These are phyloP conservation scores for Mucor saturninus DNA, from an alignment of 371 early-diverging fungal genomes.

Conservation along the genomic window DNA sequence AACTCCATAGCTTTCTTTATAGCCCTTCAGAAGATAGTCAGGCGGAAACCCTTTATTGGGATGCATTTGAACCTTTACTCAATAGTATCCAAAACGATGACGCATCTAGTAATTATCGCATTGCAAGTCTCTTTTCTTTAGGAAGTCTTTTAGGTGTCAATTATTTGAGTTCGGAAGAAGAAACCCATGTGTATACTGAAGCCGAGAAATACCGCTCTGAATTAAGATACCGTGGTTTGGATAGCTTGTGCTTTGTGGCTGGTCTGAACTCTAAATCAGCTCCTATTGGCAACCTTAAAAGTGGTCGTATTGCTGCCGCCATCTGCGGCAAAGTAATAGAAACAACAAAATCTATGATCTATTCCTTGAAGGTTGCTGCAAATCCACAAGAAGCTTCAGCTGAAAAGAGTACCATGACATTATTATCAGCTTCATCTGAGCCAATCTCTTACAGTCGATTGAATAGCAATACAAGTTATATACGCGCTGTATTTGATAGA, in stretches of 20 bases:
- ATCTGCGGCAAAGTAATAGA: conserved; percentile 41
- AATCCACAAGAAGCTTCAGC: not conserved
- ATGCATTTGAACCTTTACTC: conserved; percentile 22
- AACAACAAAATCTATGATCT: not conserved
- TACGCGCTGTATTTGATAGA: conserved; percentile 56
- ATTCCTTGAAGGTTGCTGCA: not conserved
- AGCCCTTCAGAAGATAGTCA: conserved; percentile 1
- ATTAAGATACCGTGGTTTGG: conserved; percentile 23
- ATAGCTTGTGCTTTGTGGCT: conserved; percentile 26
- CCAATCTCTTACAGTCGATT: conserved; percentile 57
- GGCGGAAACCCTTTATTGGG: conserved; percentile 8
- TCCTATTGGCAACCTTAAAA: conserved; percentile 40
- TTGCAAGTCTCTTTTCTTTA: conserved; percentile 33
- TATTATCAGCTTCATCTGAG: conserved; percentile 36
- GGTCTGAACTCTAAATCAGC: conserved; percentile 29
- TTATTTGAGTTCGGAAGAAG: conserved; percentile 23
- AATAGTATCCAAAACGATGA: conserved; percentile 26
- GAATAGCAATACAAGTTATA: conserved; percentile 55
- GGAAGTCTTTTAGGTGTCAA: conserved; percentile 38
- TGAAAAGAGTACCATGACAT: not conserved
- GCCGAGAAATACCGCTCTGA: conserved; percentile 27
- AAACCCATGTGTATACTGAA: conserved; percentile 8
- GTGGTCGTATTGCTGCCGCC: conserved; percentile 45
- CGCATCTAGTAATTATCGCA: conserved; percentile 31
- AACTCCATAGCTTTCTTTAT: conserved; percentile 6